Conservation (phyloP, 345 rosid genomes). For the Eucalyptus globulus region DNA sequence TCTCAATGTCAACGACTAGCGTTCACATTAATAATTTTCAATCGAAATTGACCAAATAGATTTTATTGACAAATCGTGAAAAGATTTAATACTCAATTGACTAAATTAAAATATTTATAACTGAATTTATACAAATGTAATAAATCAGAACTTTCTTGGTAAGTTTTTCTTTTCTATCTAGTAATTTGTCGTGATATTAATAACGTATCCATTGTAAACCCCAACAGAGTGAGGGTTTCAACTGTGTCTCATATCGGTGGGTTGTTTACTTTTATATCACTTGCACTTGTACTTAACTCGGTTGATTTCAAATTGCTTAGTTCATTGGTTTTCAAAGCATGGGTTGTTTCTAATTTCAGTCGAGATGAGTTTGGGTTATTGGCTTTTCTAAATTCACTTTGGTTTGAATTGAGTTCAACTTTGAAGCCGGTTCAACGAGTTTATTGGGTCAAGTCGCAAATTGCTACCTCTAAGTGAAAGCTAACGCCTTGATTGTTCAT, state of each 20-base stretch:
- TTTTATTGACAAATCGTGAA: too few species aligned
- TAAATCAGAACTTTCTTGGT: accelerated
- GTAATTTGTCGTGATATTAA: accelerated
- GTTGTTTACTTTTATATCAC: neutral
- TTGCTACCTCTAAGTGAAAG: neutral
- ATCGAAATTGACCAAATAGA: accelerated
- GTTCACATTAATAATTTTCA: too few species aligned
- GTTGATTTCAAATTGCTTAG: neutral
- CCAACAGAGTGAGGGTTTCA: neutral
- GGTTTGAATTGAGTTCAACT: neutral
- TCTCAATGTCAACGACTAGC: too few species aligned
- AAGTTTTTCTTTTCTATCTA: neutral
- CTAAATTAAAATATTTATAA: accelerated
- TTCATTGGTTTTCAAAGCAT: neutral
- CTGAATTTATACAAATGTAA: accelerated
- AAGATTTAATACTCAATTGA: accelerated
- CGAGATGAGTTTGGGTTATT: neutral
- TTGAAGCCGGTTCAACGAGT: accelerated
- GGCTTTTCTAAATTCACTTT: neutral
- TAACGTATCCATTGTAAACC: neutral
- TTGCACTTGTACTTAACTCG: neutral
- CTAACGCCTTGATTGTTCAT: neutral
- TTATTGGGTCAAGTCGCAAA: neutral
- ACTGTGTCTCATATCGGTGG: accelerated
- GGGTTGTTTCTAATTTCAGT: neutral